Evolutionary conservation across 306 rosid species (phyloP).

Genomic region (Rosa multiflora): DNA sequence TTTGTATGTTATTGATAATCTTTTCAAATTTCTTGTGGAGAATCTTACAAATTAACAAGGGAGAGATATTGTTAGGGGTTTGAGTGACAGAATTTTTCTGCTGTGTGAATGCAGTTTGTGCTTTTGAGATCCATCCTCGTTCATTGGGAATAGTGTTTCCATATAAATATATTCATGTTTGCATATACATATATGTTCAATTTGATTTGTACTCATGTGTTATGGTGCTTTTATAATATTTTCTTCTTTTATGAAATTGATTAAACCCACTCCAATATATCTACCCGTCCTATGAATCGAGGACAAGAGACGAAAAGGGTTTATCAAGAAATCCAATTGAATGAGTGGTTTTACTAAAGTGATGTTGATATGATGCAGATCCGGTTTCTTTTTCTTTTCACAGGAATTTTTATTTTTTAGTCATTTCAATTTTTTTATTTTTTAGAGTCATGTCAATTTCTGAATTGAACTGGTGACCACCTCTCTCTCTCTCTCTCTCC

Average conservation of each 20-base stretch:
- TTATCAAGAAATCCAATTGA: neutral
- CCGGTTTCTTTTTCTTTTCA: neutral
- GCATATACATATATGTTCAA: neutral
- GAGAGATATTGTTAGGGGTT: conserved; percentile 7
- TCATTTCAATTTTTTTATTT: neutral
- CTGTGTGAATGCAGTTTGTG: neutral
- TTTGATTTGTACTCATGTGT: neutral
- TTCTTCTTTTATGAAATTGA: neutral
- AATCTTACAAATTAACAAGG: neutral
- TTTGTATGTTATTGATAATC: conserved; percentile 8
- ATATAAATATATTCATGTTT: neutral
- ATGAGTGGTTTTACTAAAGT: neutral
- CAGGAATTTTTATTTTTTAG: neutral
- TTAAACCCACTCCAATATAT: neutral
- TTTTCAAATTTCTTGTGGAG: neutral
- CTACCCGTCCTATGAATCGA: neutral
- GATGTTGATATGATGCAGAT: neutral
- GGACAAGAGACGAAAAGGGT: neutral
- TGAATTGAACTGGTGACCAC: no score
- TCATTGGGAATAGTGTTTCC: conserved; percentile 7
- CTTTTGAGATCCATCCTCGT: conserved; percentile 24
- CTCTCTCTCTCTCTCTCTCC: no score
- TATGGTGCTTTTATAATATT: neutral
- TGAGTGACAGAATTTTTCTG: conserved; percentile 16
- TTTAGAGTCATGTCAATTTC: neutral